phyloP scores from a whole-genome alignment of 352 stramenopile species.

The Phytophthora fragariae region DNA sequence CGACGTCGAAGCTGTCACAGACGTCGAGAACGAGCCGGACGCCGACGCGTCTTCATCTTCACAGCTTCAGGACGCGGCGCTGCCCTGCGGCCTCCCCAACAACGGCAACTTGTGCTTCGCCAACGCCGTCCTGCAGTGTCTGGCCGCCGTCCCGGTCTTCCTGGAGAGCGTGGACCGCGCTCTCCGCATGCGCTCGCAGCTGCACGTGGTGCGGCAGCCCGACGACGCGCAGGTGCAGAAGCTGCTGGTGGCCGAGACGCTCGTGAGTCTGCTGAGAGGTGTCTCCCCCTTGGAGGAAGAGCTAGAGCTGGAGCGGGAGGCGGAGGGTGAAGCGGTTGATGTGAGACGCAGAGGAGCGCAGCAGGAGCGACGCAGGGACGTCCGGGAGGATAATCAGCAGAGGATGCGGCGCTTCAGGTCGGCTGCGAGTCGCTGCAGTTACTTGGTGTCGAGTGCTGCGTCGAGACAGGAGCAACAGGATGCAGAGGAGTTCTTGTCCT shows the following conservation, averaged over 20 bases:
- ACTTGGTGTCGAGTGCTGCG: slow-evolving; percentile 46
- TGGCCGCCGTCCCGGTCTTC: slow-evolving; percentile 58
- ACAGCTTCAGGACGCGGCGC: slow-evolving; percentile 8
- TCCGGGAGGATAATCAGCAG: slow-evolving; percentile 34
- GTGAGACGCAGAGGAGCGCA: slow-evolving; percentile 2
- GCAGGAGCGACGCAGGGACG: slow-evolving; percentile 16
- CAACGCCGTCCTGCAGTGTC: slow-evolving; percentile 78
- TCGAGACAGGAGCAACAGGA: slow-evolving; percentile 81
- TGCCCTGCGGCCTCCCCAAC: slow-evolving; percentile 62
- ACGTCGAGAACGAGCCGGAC: slow-evolving; percentile 19
- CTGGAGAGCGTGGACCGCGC: slow-evolving; percentile 36
- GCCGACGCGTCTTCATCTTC: neutral
- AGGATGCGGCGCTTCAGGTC: slow-evolving; percentile 38
- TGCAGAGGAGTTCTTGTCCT: slow-evolving; percentile 80
- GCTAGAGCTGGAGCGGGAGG: slow-evolving; percentile 11
- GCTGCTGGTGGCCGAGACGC: slow-evolving; percentile 37
- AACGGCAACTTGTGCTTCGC: slow-evolving; percentile 81
- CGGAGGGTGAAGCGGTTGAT: slow-evolving; percentile 2
- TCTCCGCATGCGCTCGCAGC: slow-evolving; percentile 30
- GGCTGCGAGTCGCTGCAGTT: slow-evolving; percentile 55
- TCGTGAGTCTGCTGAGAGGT: slow-evolving; percentile 38
- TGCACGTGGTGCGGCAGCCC: slow-evolving; percentile 28
- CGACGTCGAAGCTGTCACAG: slow-evolving; percentile 21
- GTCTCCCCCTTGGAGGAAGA: slow-evolving; percentile 19
- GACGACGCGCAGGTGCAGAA: slow-evolving; percentile 35